Percentiles rank a stretch among this genome's conserved stretches.
Evolutionary conservation across 2,329 filamentous ascomycete genomes (phyloP).

Genomic region (Bipolaris cookei): DNA sequence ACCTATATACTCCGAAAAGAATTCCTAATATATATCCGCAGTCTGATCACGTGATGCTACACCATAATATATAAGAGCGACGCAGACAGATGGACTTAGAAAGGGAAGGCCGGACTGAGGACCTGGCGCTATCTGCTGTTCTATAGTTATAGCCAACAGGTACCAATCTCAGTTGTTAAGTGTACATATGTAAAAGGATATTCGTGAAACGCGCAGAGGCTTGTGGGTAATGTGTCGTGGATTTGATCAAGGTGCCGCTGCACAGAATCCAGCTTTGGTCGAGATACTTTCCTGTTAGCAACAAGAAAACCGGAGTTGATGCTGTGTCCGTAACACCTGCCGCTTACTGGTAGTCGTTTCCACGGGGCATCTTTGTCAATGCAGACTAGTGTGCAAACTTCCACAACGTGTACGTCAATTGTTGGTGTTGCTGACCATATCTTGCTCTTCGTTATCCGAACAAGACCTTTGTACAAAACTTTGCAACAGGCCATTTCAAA

Average conservation of each 20-base stretch:
- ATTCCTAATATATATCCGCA: too few species aligned
- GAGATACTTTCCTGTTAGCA: conserved; percentile 1
- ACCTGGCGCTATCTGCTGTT: too few species aligned
- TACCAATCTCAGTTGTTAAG: conserved; percentile 18
- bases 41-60: too few species aligned
- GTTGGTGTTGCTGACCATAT: not conserved
- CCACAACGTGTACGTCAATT: not conserved
- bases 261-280: not conserved
- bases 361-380: conserved; percentile 18
- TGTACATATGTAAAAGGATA: not conserved
- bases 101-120: too few species aligned
- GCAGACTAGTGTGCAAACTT: conserved; percentile 3
- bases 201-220: not conserved
- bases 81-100: too few species aligned
- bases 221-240: not conserved
- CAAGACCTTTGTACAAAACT: conserved; percentile 1
- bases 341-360: conserved; percentile 18
- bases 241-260: not conserved
- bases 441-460: not conserved
- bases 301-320: conserved; percentile 17
- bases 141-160: conserved; percentile 10
- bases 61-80: too few species aligned
- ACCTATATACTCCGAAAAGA: too few species aligned
- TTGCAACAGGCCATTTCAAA: not conserved
- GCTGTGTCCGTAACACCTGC: conserved; percentile 5